These are phyloP conservation scores for Mycena albidolilacea DNA, from an alignment of 768 basidiomycete species.

Conservation along the genomic window DNA sequence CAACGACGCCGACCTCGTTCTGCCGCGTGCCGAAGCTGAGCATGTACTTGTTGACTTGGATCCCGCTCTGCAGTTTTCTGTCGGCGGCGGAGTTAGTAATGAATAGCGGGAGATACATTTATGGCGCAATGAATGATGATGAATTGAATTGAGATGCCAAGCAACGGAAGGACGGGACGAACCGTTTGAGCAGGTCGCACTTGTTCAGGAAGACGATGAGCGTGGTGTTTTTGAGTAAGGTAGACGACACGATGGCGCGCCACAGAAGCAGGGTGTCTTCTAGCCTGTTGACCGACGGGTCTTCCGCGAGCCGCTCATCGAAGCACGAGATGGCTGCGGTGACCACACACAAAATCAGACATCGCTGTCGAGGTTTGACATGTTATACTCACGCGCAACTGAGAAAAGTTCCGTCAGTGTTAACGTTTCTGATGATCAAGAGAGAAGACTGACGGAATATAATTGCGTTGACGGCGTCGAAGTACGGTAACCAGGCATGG, in stretches of 20 bases:
- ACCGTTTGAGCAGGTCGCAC: constrained; percentile 70
- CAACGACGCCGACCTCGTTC: constrained; percentile 60
- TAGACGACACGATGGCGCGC: constrained; percentile 72
- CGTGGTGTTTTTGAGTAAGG: constrained; percentile 71
- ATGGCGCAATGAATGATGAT: neutral
- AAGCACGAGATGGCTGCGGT: constrained; percentile 59
- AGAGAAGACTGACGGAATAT: constrained; percentile 74
- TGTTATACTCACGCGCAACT: constrained; percentile 48
- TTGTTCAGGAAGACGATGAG: constrained; percentile 86
- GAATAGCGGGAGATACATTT: neutral
- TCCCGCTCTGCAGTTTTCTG: constrained; percentile 51
- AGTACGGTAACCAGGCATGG: constrained; percentile 80
- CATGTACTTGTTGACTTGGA: constrained; percentile 62
- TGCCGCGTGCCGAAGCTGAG: constrained; percentile 47
- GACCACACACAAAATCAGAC: neutral
- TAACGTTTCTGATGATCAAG: constrained; percentile 32
- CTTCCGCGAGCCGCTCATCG: constrained; percentile 67
- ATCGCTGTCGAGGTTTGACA: constrained; percentile 45
- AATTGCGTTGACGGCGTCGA: constrained; percentile 81
- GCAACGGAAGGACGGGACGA: neutral
- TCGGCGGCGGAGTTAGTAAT: constrained; percentile 24
- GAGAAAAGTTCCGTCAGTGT: neutral
- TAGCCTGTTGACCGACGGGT: constrained; percentile 74
- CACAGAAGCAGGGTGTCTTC: constrained; percentile 83
- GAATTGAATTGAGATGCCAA: neutral